These are phyloP conservation scores for Massariosphaeria phaeospora DNA, from an alignment of 495 filamentous ascomycete genomes.

Conservation along the genomic window DNA sequence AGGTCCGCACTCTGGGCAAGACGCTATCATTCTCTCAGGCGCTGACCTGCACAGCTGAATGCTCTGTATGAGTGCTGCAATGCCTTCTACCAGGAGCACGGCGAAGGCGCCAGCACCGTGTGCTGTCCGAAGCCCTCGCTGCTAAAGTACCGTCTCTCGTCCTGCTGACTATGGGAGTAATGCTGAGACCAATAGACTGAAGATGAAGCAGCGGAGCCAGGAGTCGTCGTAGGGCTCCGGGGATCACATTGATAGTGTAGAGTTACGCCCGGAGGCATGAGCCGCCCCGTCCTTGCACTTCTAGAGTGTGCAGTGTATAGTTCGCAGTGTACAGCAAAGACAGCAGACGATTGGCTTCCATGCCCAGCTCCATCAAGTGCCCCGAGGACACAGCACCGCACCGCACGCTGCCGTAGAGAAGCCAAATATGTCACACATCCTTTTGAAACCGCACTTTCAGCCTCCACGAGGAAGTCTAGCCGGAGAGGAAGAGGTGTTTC, in stretches of 20 bases:
- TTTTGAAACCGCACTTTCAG: slow-evolving; percentile 49
- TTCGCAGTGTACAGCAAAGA: no score
- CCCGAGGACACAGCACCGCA: no score
- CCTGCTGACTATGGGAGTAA: neutral
- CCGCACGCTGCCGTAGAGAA: no score
- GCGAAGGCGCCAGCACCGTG: slow-evolving; percentile 67
- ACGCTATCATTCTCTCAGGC: neutral
- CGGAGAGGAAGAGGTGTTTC: slow-evolving; percentile 62
- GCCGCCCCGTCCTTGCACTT: no score
- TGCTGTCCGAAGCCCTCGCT: slow-evolving; percentile 83
- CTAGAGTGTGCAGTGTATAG: no score
- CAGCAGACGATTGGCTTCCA: no score
- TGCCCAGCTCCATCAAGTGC: no score
- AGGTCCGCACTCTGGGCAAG: slow-evolving; percentile 24
- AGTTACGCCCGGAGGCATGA: no score
- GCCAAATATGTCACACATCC: slow-evolving; percentile 35
- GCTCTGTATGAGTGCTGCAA: slow-evolving; percentile 96
- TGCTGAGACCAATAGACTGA: slow-evolving; percentile 49
- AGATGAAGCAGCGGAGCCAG: slow-evolving; percentile 75
- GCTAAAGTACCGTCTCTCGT: slow-evolving; percentile 44
- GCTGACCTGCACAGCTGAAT: slow-evolving; percentile 56
- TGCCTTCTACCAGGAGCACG: slow-evolving; percentile 74
- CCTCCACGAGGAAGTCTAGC: slow-evolving; percentile 50
- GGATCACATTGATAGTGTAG: no score
- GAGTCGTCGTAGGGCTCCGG: no score